Evolutionary conservation across 805 yeast genomes (phyloP).

Genomic region (Zygotorulaspora danielsina): DNA sequence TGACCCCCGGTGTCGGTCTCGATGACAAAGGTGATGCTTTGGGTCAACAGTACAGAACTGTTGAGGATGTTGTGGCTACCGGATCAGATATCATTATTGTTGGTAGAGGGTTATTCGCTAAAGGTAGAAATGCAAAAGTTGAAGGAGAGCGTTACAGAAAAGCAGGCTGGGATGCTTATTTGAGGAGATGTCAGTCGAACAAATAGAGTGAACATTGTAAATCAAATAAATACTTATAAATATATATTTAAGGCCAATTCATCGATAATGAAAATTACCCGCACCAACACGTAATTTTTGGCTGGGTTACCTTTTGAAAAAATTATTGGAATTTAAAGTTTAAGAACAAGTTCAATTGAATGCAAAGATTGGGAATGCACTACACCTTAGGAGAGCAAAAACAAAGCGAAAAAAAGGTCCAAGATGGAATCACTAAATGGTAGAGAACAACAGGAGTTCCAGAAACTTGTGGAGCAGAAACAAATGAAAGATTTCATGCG

Average conservation of each 20-base stretch:
- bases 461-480: constrained; percentile 90
- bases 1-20: constrained; percentile 98
- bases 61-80: constrained; percentile 69
- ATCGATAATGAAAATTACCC: no score
- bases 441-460: constrained; percentile 95
- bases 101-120: constrained; percentile 95
- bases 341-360: not conserved
- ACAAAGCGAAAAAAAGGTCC: constrained; percentile 4
- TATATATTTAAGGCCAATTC: no score
- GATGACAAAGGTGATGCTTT: constrained; percentile 94
- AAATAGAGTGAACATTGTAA: not conserved
- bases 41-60: constrained; percentile 96
- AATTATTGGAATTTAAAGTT: not conserved
- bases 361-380: no score
- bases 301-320: no score
- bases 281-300: no score
- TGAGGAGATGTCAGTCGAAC: constrained; percentile 36
- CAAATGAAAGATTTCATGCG: constrained; percentile 99
- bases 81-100: constrained; percentile 97
- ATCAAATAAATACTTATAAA: not conserved
- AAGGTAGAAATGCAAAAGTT: constrained; percentile 83
- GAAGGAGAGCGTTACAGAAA: constrained; percentile 85
- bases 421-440: constrained; percentile 91
- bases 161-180: constrained; percentile 95
- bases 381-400: no score